Conservation (phyloP, 495 filamentous ascomycete species). For the Penicillium pulvis region DNA sequence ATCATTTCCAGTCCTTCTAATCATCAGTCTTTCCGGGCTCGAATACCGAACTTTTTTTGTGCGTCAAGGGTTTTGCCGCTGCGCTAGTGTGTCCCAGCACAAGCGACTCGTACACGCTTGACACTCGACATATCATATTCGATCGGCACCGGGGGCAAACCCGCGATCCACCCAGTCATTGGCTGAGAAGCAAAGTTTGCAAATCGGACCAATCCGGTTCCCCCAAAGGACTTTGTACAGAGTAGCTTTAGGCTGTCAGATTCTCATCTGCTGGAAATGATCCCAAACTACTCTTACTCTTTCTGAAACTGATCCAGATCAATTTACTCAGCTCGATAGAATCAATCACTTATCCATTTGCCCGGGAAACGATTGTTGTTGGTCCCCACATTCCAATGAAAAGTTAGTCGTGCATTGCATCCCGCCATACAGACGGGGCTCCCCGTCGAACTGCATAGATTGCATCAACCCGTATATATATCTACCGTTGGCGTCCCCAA, state of each 20-base stretch:
- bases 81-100: neutral
- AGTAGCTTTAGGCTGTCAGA: neutral
- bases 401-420: conserved; percentile 32
- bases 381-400: conserved; percentile 33
- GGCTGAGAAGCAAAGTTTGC: conserved; percentile 3
- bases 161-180: conserved; percentile 8
- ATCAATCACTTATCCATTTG: neutral
- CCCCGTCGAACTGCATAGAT: conserved; percentile 11
- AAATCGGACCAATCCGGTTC: conserved; percentile 15
- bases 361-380: neutral
- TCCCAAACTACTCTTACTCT: neutral
- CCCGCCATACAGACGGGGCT: conserved; percentile 18
- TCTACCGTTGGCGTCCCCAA: conserved; percentile 12
- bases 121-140: conserved; percentile 30
- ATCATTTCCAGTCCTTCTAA: neutral
- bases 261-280: conserved; percentile 2
- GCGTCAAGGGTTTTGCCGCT: conserved; percentile 14
- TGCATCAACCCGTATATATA: conserved; percentile 23
- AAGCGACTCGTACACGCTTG: conserved; percentile 15
- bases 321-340: neutral
- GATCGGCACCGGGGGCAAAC: conserved; percentile 7
- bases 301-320: conserved; percentile 13
- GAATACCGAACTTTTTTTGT: conserved; percentile 17
- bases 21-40: neutral
- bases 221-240: neutral